phyloP scores from a whole-genome alignment of 345 rosid species.

The Lepidium sativum region DNA sequence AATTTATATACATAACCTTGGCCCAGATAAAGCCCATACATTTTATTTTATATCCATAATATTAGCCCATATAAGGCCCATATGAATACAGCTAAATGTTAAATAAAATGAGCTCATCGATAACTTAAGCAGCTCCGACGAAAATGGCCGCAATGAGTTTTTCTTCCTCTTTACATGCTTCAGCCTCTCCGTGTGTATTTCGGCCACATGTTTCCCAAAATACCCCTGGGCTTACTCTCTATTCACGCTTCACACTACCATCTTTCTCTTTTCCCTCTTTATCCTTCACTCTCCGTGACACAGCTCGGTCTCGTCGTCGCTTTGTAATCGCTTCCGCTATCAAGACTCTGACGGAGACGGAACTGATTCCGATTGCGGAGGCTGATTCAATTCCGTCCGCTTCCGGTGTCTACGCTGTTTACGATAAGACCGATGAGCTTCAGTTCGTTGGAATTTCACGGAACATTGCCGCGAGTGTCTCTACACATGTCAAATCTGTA shows the following conservation, averaged over 20 bases:
- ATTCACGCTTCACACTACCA: conserved; percentile 32
- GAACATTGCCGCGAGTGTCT: conserved; percentile 65
- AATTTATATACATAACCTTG: too few species aligned
- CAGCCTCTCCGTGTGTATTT: conserved; percentile 27
- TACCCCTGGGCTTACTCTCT: conserved; percentile 33
- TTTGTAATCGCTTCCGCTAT: conserved; percentile 32
- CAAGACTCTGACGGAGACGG: conserved; percentile 45
- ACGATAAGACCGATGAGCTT: conserved; percentile 49
- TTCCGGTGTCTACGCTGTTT: conserved; percentile 78
- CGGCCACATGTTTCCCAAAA: conserved; percentile 28
- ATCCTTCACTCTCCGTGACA: conserved; percentile 27
- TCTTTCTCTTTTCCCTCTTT: conserved; percentile 32
- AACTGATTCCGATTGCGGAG: conserved; percentile 31
- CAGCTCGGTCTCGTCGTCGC: conserved; percentile 29
- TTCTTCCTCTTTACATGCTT: conserved; percentile 24
- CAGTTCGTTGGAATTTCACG: conserved; percentile 84
- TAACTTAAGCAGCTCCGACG: conserved; percentile 1
- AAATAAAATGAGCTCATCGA: background rate
- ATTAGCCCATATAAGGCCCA: background rate
- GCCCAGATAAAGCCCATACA: background rate
- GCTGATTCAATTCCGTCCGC: conserved; percentile 37
- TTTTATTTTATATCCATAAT: background rate
- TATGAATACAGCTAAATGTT: background rate
- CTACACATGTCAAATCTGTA: conserved; percentile 51
- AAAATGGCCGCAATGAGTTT: conserved; percentile 47